Percentiles rank a stretch among this genome's conserved stretches.
phyloP scores from a whole-genome alignment of 495 filamentous ascomycete species.

The Talaromyces trachyspermus region DNA sequence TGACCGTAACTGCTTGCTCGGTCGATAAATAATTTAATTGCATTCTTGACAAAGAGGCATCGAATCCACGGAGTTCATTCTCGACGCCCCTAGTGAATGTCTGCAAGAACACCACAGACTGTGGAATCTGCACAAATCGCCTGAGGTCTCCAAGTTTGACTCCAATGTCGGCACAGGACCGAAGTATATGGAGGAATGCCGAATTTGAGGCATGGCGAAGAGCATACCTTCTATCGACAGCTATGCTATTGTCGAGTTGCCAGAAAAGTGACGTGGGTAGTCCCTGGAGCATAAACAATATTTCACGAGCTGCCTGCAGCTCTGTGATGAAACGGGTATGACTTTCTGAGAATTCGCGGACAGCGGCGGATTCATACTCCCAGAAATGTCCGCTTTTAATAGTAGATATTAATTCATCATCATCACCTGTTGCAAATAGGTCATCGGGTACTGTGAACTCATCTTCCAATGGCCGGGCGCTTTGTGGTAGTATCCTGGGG shows the following conservation, averaged over 20 bases:
- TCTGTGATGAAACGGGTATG: slow-evolving; percentile 55
- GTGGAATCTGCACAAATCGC: slow-evolving; percentile 31
- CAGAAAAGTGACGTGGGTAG: slow-evolving; percentile 66
- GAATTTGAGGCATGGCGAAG: slow-evolving; percentile 31
- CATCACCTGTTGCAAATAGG: slow-evolving; percentile 25
- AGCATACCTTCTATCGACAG: slow-evolving; percentile 28
- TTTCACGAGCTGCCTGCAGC: slow-evolving; percentile 66
- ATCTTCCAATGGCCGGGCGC: slow-evolving; percentile 18
- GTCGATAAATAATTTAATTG: slow-evolving; percentile 37
- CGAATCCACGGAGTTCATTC: slow-evolving; percentile 33
- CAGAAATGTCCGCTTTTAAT: slow-evolving; percentile 60
- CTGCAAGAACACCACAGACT: slow-evolving; percentile 43
- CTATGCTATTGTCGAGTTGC: slow-evolving; percentile 31
- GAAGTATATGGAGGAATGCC: slow-evolving; percentile 33
- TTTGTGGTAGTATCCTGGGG: slow-evolving; percentile 16
- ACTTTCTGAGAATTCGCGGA: slow-evolving; percentile 18
- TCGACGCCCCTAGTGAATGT: slow-evolving; percentile 46
- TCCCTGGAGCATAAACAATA: slow-evolving; percentile 76
- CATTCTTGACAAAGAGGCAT: slow-evolving; percentile 33
- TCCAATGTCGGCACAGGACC: slow-evolving; percentile 37
- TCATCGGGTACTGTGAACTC: slow-evolving; percentile 33
- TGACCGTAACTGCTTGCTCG: slow-evolving; percentile 27
- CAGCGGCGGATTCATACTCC: slow-evolving; percentile 29
- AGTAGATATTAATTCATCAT: slow-evolving; percentile 36
- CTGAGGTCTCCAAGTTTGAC: slow-evolving; percentile 39